phyloP scores from a whole-genome alignment of 179 eudicot genomes.

The Nepenthes alata region DNA sequence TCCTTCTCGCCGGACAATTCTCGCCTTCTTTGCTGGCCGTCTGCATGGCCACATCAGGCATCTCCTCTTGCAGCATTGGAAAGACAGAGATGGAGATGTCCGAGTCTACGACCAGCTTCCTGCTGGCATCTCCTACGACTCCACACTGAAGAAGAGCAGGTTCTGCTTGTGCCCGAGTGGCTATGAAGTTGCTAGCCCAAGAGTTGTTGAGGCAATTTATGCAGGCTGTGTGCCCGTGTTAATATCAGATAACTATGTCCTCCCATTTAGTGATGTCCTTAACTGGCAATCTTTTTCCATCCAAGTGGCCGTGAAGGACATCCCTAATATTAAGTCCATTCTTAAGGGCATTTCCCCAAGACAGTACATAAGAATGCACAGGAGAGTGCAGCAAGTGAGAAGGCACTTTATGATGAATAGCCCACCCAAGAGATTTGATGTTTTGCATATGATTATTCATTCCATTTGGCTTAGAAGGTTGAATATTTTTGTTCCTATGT shows the following conservation, averaged over 20 bases:
- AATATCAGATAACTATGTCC: slow-evolving; percentile 22
- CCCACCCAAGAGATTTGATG: slow-evolving; percentile 22
- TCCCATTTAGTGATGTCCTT: slow-evolving; percentile 25
- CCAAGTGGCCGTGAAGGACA: slow-evolving; percentile 18
- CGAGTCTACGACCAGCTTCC: slow-evolving; percentile 28
- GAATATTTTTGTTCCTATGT: slow-evolving; percentile 1
- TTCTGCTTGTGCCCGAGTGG: slow-evolving; percentile 50
- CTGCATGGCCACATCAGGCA: slow-evolving; percentile 25
- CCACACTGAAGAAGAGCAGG: slow-evolving; percentile 24
- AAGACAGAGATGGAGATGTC: slow-evolving; percentile 17
- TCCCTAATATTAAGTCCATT: slow-evolving; percentile 19
- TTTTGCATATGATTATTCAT: slow-evolving; percentile 29
- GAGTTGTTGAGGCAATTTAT: slow-evolving; percentile 39
- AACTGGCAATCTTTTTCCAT: slow-evolving; percentile 27
- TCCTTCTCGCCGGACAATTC: slow-evolving; percentile 18
- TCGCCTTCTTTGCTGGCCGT: slow-evolving; percentile 34
- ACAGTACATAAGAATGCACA: slow-evolving; percentile 18
- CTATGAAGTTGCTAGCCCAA: slow-evolving; percentile 46
- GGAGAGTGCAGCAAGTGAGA: slow-evolving; percentile 22
- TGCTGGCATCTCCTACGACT: slow-evolving; percentile 10
- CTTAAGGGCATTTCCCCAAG: slow-evolving; percentile 16
- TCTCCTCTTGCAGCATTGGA: slow-evolving; percentile 27
- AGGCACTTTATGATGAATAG: slow-evolving; percentile 26
- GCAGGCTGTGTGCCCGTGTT: slow-evolving; percentile 36
- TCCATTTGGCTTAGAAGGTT: slow-evolving; percentile 24